Conservation (phyloP, 805 yeast genomes). For the Myxozyma mucilagina region DNA sequence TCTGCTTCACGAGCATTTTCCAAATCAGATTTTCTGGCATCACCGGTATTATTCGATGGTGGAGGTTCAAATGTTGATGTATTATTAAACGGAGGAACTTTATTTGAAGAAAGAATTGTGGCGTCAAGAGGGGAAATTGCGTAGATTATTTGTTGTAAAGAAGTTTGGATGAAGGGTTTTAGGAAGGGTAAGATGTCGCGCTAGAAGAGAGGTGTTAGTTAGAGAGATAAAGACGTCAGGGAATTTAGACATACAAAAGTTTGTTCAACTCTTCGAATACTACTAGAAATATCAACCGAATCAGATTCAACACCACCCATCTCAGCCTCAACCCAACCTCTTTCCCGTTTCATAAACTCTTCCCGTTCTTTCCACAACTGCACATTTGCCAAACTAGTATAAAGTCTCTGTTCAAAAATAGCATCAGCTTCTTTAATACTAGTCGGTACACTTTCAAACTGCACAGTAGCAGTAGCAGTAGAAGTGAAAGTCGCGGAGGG, state of each 20-base stretch:
- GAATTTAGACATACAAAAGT: slow-evolving; percentile 24
- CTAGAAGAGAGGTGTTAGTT: slow-evolving; percentile 50
- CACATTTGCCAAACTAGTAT: slow-evolving; percentile 64
- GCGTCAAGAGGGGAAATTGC: slow-evolving; percentile 41
- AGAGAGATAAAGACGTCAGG: too few species aligned
- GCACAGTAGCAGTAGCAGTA: slow-evolving; percentile 18
- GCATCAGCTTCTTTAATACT: slow-evolving; percentile 80
- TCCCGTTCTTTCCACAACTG: slow-evolving; percentile 75
- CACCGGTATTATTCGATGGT: background rate
- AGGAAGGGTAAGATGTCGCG: slow-evolving; percentile 52
- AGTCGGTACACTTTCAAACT: slow-evolving; percentile 51
- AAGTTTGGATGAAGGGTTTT: slow-evolving; percentile 62
- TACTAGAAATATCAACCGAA: background rate
- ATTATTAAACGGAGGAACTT: background rate
- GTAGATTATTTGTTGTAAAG: slow-evolving; percentile 62
- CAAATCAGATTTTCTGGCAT: slow-evolving; percentile 10
- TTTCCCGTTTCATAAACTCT: slow-evolving; percentile 67
- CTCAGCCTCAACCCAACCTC: slow-evolving; percentile 55
- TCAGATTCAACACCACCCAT: background rate
- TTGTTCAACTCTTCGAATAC: slow-evolving; percentile 14
- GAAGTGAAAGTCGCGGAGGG: too few species aligned
- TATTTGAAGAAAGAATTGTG: slow-evolving; percentile 8
- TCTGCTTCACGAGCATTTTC: slow-evolving; percentile 55
- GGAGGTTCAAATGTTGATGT: background rate
- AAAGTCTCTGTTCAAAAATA: slow-evolving; percentile 60